Conservation (phyloP, 2,329 filamentous ascomycete species). For the Fusarium hostae region DNA sequence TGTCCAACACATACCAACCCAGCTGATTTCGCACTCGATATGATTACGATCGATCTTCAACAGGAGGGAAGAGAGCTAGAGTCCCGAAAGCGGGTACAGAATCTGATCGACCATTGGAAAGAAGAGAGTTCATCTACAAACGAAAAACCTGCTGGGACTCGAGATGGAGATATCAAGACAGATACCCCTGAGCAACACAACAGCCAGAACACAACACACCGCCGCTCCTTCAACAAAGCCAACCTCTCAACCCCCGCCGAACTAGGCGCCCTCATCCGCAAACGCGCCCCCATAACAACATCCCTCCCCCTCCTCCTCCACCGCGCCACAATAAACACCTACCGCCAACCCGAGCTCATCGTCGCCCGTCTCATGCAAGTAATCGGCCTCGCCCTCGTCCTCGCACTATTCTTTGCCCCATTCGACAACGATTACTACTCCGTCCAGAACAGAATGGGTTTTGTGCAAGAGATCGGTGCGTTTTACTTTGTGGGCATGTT, state of each 20-base stretch:
- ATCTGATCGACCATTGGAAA: slow-evolving; percentile 70
- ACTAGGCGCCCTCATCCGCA: slow-evolving; percentile 73
- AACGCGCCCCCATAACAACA: slow-evolving; percentile 68
- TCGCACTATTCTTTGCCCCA: slow-evolving; percentile 77
- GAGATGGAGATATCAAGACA: slow-evolving; percentile 45
- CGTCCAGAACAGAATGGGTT: slow-evolving; percentile 78
- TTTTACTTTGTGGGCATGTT: slow-evolving; percentile 83
- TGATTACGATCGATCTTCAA: slow-evolving; percentile 81
- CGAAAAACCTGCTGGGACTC: slow-evolving; percentile 43
- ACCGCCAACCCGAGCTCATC: slow-evolving; percentile 72
- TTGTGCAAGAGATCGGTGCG: slow-evolving; percentile 76
- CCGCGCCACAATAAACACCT: slow-evolving; percentile 75
- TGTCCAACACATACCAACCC: slow-evolving; percentile 79
- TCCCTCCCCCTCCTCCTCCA: slow-evolving; percentile 76
- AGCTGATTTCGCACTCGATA: slow-evolving; percentile 80
- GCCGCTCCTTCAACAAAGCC: slow-evolving; percentile 56
- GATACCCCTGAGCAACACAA: not conserved
- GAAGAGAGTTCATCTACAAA: slow-evolving; percentile 14
- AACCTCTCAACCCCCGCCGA: slow-evolving; percentile 75
- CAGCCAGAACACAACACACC: slow-evolving; percentile 41
- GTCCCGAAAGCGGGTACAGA: slow-evolving; percentile 70
- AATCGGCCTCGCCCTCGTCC: slow-evolving; percentile 69
- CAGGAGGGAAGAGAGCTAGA: slow-evolving; percentile 69
- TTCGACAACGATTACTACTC: slow-evolving; percentile 74
- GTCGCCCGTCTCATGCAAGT: slow-evolving; percentile 75